Evolutionary conservation across 176 grass and related monocot species (phyloP).

Genomic region (Avena eriantha): DNA sequence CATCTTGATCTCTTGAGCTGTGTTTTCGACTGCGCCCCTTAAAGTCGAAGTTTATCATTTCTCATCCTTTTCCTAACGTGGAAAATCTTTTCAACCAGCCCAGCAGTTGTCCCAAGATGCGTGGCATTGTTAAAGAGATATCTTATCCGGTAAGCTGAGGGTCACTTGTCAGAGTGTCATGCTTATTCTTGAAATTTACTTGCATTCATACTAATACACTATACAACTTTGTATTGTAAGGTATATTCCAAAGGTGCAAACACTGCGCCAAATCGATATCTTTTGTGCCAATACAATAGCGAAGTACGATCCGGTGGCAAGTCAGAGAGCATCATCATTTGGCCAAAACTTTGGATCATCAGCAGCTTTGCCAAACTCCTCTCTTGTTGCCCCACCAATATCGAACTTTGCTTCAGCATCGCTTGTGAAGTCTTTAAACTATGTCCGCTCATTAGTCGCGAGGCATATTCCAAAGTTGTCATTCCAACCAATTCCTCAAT

Average conservation of each 20-base stretch:
- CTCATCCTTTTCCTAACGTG: conserved; percentile 43
- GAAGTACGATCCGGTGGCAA: conserved; percentile 73
- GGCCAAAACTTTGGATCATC: conserved; percentile 52
- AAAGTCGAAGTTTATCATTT: conserved; percentile 1
- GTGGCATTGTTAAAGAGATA: conserved; percentile 89
- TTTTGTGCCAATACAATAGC: conserved; percentile 91
- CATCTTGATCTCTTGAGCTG: conserved; percentile 38
- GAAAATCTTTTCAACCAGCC: conserved; percentile 73
- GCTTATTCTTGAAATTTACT: conserved; percentile 27
- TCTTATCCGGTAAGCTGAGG: conserved; percentile 75
- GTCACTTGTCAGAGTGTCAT: background rate
- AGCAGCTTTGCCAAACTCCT: conserved; percentile 56
- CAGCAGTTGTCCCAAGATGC: conserved; percentile 94
- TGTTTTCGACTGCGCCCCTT: conserved; percentile 20
- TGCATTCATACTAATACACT: conserved; percentile 33
- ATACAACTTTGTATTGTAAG: conserved; percentile 48
- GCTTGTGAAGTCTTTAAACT: conserved; percentile 94
- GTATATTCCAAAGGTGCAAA: conserved; percentile 86
- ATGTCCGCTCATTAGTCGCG: conserved; percentile 92
- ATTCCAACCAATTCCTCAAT: conserved; percentile 71
- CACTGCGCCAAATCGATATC: conserved; percentile 85
- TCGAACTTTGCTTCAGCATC: conserved; percentile 75
- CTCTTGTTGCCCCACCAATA: conserved; percentile 53
- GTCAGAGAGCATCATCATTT: conserved; percentile 53
- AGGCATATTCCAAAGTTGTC: conserved; percentile 86